Conservation (phyloP, 2,329 filamentous ascomycete species). For the Xylariaceae sp. region DNA sequence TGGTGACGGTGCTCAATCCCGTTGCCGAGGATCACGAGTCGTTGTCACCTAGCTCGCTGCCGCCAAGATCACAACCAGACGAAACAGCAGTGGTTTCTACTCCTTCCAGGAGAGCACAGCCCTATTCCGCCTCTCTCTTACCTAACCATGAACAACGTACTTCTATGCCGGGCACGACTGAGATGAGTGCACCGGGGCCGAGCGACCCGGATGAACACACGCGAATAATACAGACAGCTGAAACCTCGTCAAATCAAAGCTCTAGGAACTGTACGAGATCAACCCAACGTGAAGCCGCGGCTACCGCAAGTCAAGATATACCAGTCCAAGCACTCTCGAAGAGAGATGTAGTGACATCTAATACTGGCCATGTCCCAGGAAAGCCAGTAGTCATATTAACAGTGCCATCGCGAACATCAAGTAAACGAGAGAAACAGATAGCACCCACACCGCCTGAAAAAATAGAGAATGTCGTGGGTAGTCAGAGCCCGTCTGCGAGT, state of each 20-base stretch:
- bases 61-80: slow-evolving; percentile 20
- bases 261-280: too few relatives aligned
- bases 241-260: too few relatives aligned
- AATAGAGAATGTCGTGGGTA: background rate
- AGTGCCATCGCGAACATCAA: slow-evolving; percentile 35
- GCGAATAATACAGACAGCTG: too few relatives aligned
- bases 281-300: too few relatives aligned
- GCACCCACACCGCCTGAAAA: background rate
- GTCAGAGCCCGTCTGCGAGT: slow-evolving; percentile 7
- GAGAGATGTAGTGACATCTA: background rate
- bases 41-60: slow-evolving; percentile 28
- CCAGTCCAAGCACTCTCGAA: background rate
- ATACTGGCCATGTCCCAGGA: background rate
- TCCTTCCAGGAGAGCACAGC: slow-evolving; percentile 23
- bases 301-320: background rate
- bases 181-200: background rate
- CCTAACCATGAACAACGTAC: slow-evolving; percentile 26
- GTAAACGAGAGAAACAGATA: slow-evolving; percentile 22
- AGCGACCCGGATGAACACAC: too few relatives aligned
- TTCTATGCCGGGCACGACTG: background rate
- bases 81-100: slow-evolving; percentile 20
- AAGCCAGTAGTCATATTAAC: slow-evolving; percentile 20
- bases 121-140: slow-evolving; percentile 27
- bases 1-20: slow-evolving; percentile 44
- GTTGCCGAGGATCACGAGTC: slow-evolving; percentile 47